Base-by-base conservation (phyloP, 2,329 filamentous ascomycete genomes). In the Phaeosphaeria sp. region DNA sequence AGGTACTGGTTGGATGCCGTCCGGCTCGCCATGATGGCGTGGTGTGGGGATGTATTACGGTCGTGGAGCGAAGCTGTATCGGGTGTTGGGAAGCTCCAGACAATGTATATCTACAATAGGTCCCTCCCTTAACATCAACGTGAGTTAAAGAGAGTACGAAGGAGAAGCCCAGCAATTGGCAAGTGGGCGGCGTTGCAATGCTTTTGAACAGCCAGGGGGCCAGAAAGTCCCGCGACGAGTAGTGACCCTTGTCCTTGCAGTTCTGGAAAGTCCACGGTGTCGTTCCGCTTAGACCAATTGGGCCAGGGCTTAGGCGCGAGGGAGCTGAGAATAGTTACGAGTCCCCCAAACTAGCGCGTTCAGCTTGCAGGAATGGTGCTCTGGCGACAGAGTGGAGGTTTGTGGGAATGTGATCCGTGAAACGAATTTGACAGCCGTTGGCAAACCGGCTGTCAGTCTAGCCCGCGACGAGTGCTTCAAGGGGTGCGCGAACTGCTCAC, bases 131-230 rank as follows among this genome's bases (percentile, higher is more conserved):
- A 22, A 22, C 21, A 51, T 33, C 53, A 61, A 66, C 52, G 58
- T 56, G 56, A 55, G 51, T 73, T 68, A 75, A 74, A 54, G 73
- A 77, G 61, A 75, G 73, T 74, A 71, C 55, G 72, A 76, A 77
- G 63, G 41, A 57, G 58, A 60, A 55, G 59, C 54, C 55, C 60
- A 65, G 66, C 59, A 65, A 69, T 64, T 65, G 62, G 52, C 50
- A 59, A 59, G 53, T 54, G 59, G 64, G 54, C 52, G 65, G 66
- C 59, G 64, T 53, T 56, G 67, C 61, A 64, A 59, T 62, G 62
- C 61, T 64, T 62, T 49, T 66, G 60, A 64, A 62, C 54, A 57
- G 62, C 67, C 62, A 70, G 62, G 67, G 67, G 64, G 59, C 56
- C 52, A 55, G 52, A 59, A 46, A 56, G 64, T 56, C 56, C 64